Evolutionary conservation across 352 stramenopile species (phyloP).

Genomic region (Phytophthora pistaciae): DNA sequence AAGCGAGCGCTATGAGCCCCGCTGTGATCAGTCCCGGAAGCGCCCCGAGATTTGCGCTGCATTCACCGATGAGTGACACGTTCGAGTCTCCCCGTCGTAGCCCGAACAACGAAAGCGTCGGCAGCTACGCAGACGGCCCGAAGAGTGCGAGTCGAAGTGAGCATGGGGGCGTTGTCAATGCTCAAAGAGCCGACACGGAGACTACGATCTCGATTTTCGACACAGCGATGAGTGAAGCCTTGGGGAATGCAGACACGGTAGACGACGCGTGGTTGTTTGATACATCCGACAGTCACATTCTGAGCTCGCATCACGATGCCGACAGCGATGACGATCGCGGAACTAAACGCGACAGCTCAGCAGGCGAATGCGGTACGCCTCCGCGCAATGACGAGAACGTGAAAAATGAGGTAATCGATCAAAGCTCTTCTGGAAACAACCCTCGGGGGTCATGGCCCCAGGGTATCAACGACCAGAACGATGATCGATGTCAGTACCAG

Average conservation of each 20-base stretch:
- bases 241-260: constrained; percentile 25
- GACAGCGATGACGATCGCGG: constrained; percentile 27
- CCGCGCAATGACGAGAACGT: not conserved
- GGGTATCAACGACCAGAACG: not conserved
- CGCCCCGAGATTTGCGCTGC: not conserved
- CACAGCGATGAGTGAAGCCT: constrained; percentile 27
- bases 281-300: constrained; percentile 11
- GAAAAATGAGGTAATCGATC: constrained; percentile 18
- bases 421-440: constrained; percentile 12
- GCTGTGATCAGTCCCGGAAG: constrained; percentile 4
- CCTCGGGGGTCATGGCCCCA: constrained; percentile 27
- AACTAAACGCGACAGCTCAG: constrained; percentile 16
- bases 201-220: constrained; percentile 37
- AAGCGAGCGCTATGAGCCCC: constrained; percentile 11
- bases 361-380: constrained; percentile 8
- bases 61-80: constrained; percentile 9
- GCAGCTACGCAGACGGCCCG: constrained; percentile 5
- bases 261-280: constrained; percentile 45
- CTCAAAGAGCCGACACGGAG: constrained; percentile 42
- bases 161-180: constrained; percentile 18
- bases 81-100: constrained; percentile 28
- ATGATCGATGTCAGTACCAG: not conserved
- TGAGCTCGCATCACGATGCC: constrained; percentile 4
- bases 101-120: constrained; percentile 28
- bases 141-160: constrained; percentile 28